phyloP scores from a whole-genome alignment of 148 eudicot genomes.

The Nyssa sinensis region DNA sequence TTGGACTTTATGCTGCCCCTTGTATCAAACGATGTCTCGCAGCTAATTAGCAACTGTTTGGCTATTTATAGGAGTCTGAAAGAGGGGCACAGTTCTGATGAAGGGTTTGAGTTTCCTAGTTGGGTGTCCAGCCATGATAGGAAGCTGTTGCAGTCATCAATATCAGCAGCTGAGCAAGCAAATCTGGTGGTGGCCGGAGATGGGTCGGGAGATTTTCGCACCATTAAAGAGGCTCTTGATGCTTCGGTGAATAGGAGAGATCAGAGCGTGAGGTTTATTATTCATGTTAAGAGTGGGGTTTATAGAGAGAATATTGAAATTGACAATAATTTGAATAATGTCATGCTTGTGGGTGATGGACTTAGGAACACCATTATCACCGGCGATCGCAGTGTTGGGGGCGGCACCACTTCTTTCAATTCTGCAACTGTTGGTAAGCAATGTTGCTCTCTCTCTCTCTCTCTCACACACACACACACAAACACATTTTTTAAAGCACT shows the following conservation, averaged over 20 bases:
- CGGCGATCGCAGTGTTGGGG: slow-evolving; percentile 2
- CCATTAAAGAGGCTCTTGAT: slow-evolving; percentile 39
- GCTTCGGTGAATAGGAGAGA: slow-evolving; percentile 24
- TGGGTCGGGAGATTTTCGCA: slow-evolving; percentile 33
- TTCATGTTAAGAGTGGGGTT: slow-evolving; percentile 39
- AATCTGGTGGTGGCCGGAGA: slow-evolving; percentile 35
- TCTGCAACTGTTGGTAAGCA: slow-evolving; percentile 23
- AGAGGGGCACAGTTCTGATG: too few species aligned
- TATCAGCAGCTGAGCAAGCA: too few species aligned
- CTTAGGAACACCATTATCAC: slow-evolving; percentile 20
- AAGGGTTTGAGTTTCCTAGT: neutral
- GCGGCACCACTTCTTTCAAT: slow-evolving; percentile 10
- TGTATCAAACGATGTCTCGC: neutral
- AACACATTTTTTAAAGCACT: too few species aligned
- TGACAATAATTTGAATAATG: slow-evolving; percentile 8
- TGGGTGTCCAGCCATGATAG: slow-evolving; percentile 7
- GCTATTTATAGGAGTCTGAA: neutral
- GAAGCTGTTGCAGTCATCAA: neutral
- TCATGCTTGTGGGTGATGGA: slow-evolving; percentile 27
- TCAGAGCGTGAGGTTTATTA: slow-evolving; percentile 29
- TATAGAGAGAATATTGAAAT: slow-evolving; percentile 35
- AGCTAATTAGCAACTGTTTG: slow-evolving; percentile 3
- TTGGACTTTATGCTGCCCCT: neutral
- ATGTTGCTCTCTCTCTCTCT: neutral
- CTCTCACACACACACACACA: too few species aligned